phyloP scores from a whole-genome alignment of 768 basidiomycete genomes.

The Pleurotus pulmonarius region DNA sequence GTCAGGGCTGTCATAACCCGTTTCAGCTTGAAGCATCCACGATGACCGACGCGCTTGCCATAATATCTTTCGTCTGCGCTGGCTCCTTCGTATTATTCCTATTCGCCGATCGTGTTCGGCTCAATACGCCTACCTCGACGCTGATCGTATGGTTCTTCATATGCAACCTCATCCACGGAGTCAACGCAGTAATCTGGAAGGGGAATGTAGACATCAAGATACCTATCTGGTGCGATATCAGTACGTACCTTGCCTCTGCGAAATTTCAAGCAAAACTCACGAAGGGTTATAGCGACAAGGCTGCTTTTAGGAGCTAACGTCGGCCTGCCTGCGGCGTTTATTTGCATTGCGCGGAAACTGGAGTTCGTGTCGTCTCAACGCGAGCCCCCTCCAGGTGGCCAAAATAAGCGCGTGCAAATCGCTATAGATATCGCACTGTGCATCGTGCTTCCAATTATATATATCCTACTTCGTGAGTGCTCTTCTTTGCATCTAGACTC shows the following conservation, averaged over 20 bases:
- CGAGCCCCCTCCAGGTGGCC: slow-evolving; percentile 19
- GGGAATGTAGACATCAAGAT: slow-evolving; percentile 31
- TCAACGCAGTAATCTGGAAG: slow-evolving; percentile 55
- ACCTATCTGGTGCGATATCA: slow-evolving; percentile 65
- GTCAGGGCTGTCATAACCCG: background rate
- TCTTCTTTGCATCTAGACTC: background rate
- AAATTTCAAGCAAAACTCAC: too few species aligned
- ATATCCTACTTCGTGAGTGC: slow-evolving; percentile 56
- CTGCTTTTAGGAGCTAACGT: slow-evolving; percentile 26
- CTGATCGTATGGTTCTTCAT: slow-evolving; percentile 43
- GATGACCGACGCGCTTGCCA: slow-evolving; percentile 35
- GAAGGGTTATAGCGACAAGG: slow-evolving; percentile 31
- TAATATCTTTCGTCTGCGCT: slow-evolving; percentile 39
- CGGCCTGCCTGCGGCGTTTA: slow-evolving; percentile 1
- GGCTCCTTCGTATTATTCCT: slow-evolving; percentile 37
- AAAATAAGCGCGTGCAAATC: slow-evolving; percentile 34
- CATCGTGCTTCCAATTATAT: slow-evolving; percentile 50
- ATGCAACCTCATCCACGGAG: slow-evolving; percentile 34
- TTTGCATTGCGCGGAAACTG: slow-evolving; percentile 4
- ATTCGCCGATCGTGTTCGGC: slow-evolving; percentile 37
- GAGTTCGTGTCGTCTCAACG: slow-evolving; percentile 6
- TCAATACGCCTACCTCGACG: slow-evolving; percentile 42
- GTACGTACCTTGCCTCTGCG: slow-evolving; percentile 26
- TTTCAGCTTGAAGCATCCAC: background rate
- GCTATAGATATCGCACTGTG: slow-evolving; percentile 47